Percentiles rank a stretch among this genome's conserved stretches.
phyloP scores from a whole-genome alignment of 2,329 filamentous ascomycete species.

The Rhynchosporium secalis region DNA sequence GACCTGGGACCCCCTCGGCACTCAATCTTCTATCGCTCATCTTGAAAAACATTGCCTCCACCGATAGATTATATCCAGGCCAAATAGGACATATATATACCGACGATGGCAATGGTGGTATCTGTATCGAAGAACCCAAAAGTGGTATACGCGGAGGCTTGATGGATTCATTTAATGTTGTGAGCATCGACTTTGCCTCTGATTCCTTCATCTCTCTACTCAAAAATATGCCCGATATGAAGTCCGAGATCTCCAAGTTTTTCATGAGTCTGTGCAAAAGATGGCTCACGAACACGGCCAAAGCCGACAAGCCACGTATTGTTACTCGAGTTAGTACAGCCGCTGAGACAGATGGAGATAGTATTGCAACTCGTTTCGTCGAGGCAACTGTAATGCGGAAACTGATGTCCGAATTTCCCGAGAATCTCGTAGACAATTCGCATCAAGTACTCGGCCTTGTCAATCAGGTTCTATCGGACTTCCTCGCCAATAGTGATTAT shows the following conservation, averaged over 20 bases:
- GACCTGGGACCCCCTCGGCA: not conserved
- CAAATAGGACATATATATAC: conserved; percentile 55
- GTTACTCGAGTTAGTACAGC: conserved; percentile 40
- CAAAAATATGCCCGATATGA: conserved; percentile 40
- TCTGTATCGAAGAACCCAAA: conserved; percentile 49
- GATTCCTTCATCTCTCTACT: conserved; percentile 52
- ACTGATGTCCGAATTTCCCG: conserved; percentile 62
- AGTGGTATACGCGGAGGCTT: not conserved
- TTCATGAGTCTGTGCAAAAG: conserved; percentile 60
- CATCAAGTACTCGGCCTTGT: conserved; percentile 65
- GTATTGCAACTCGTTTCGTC: conserved; percentile 51
- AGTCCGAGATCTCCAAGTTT: conserved; percentile 53
- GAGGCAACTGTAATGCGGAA: conserved; percentile 64
- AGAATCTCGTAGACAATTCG: conserved; percentile 63
- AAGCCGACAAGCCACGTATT: conserved; percentile 19
- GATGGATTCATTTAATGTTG: conserved; percentile 20
- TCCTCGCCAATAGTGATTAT: conserved; percentile 40
- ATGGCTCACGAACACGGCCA: conserved; percentile 50
- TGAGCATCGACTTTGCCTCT: conserved; percentile 45
- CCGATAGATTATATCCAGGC: conserved; percentile 45
- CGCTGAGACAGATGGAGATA: conserved; percentile 37
- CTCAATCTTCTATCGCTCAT: conserved; percentile 49
- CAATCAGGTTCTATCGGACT: conserved; percentile 54
- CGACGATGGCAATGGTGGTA: conserved; percentile 45
- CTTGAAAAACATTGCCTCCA: conserved; percentile 55